Evolutionary conservation across 2,329 filamentous ascomycete genomes (phyloP), one percentile per base, ranked within the genome.

Genomic region (Trichoderma breve): DNA sequence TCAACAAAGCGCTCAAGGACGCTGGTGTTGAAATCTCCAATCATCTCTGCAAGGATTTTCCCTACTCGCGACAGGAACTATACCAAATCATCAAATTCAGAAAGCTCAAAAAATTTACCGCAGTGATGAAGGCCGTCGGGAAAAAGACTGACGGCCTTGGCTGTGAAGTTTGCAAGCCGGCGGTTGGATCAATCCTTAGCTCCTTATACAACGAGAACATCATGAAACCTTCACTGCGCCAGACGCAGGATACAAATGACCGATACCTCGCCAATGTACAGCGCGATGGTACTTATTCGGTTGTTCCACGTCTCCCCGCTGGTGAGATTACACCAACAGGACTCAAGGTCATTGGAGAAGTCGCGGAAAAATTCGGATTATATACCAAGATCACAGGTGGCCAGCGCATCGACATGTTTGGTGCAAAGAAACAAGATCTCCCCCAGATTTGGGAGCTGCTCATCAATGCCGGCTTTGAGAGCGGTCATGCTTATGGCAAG

Each of bases 301-400:
- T 97, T 12, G 88, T 97, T 0, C 94, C 94, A 3, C 90, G 94
- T 58, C 90, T 97, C 1, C 87, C 93, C 2, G 94, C 89, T 60
- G 94, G 94, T 73, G 94, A 97, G 81, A 96, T 97, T 78, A 96
- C 93, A 0, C 91, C 94, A 0, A 92, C 96, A 63, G 94, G 93
- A 80, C 87, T 97, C 66, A 92, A 97, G 61, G 88, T 91, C 71
- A 94, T 97, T 72, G 94, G 93, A 0, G 89, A 90, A 70, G 93
- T 97, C 0, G 94, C 94, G 0, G 93, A 93, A 83, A 91, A 95
- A 79, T 97, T 93, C 78, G 87, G 88, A 43, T 84, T 97, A 7
- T 97, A 97, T 83, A 94, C 91, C 78, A 97, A 97, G 82, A 97
- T 97, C 79, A 97, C 94, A 0, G 94, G 94, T 70, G 94, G 93